Evolutionary conservation across 106 monocot species (phyloP).

Genomic region (Acorus calamus): DNA sequence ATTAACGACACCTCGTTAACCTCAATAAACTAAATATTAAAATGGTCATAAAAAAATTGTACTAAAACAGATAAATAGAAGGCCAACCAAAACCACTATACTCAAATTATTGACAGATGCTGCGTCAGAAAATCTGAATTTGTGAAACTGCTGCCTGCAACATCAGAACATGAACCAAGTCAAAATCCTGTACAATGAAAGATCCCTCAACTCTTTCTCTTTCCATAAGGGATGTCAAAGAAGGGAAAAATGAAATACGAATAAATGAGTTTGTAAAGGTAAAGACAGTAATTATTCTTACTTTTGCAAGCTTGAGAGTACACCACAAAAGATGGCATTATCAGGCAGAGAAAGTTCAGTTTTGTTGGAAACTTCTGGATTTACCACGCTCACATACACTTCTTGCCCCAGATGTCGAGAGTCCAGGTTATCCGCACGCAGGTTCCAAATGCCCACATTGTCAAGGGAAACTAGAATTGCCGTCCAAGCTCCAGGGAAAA

Average conservation of each 20-base stretch:
- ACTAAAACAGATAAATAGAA: conserved; percentile 3
- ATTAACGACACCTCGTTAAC: too few species aligned
- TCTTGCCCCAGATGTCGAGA: conserved; percentile 68
- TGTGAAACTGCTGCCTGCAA: conserved; percentile 43
- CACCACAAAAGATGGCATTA: conserved; percentile 82
- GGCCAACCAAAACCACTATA: conserved; percentile 10
- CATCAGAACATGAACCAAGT: too few species aligned
- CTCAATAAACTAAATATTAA: too few species aligned
- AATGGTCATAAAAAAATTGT: too few species aligned
- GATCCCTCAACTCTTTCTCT: too few species aligned
- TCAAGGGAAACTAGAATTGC: conserved; percentile 71
- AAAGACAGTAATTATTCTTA: conserved; percentile 13
- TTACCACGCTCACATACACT: conserved; percentile 67
- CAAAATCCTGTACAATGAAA: too few species aligned
- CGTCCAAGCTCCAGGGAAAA: conserved; percentile 96
- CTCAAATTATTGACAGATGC: not conserved
- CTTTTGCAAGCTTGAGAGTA: conserved; percentile 75
- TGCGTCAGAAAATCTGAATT: conserved; percentile 37
- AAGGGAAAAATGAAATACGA: not conserved
- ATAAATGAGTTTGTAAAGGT: not conserved
- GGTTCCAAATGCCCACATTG: conserved; percentile 86
- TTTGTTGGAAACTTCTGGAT: conserved; percentile 59
- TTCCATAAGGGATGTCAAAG: too few species aligned
- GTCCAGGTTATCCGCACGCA: conserved; percentile 66
- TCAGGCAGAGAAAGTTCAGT: conserved; percentile 64